A percentile compares a stretch with the other conserved stretches of the same genome.
Evolutionary conservation across 352 stramenopile genomes (phyloP).

Genomic region (Paralagenidium karlingii): DNA sequence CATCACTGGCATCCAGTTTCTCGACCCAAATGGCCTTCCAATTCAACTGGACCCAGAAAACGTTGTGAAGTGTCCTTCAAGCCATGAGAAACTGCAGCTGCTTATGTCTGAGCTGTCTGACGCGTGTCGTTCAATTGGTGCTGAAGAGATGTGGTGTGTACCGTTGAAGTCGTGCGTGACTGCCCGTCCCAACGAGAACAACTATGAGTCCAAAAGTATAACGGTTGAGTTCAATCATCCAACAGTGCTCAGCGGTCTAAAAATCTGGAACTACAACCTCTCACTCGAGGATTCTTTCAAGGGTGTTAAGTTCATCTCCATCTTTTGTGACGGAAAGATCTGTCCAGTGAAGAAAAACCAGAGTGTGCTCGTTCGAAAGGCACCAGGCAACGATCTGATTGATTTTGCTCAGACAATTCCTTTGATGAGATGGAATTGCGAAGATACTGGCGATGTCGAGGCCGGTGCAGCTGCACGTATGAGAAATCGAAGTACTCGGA

Average conservation of each 20-base stretch:
- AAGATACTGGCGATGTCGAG: too few relatives aligned
- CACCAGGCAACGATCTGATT: slow-evolving; percentile 47
- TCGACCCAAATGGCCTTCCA: slow-evolving; percentile 39
- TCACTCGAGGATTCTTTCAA: slow-evolving; percentile 49
- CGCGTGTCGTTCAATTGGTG: slow-evolving; percentile 33
- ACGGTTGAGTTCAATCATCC: too few relatives aligned
- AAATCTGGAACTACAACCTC: slow-evolving; percentile 80
- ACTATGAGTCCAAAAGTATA: slow-evolving; percentile 33
- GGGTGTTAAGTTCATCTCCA: slow-evolving; percentile 44
- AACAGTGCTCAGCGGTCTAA: too few relatives aligned
- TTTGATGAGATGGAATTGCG: slow-evolving; percentile 15
- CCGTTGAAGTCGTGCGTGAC: slow-evolving; percentile 66
- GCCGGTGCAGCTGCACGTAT: slow-evolving; percentile 16
- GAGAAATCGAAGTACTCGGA: too few relatives aligned
- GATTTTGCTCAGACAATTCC: slow-evolving; percentile 62
- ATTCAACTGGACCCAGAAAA: slow-evolving; percentile 11
- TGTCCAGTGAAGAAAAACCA: too few relatives aligned
- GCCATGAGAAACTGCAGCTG: slow-evolving; percentile 23
- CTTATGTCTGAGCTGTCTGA: slow-evolving; percentile 65
- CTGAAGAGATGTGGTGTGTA: slow-evolving; percentile 51
- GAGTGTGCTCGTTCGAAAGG: slow-evolving; percentile 75
- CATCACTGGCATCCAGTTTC: slow-evolving; percentile 37
- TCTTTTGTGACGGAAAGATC: slow-evolving; percentile 31
- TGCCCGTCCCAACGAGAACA: slow-evolving; percentile 39
- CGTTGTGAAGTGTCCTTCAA: slow-evolving; percentile 7